Base-by-base conservation (phyloP, 1,284 basidiomycete genomes). In the Moesziomyces parantarcticus region DNA sequence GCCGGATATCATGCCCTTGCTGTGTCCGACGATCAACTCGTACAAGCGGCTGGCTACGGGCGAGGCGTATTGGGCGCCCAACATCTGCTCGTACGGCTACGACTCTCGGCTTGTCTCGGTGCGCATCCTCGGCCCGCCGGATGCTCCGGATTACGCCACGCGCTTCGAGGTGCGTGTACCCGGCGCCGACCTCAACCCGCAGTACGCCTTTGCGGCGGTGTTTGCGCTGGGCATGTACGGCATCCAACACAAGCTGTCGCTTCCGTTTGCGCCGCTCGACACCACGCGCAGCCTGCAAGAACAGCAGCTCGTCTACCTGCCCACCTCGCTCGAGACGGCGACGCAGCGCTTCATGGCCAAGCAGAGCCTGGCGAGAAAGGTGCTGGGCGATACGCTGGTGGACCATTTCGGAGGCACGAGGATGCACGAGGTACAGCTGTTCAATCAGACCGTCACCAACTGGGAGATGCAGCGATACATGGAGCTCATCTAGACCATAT, bases 21-120 rank as follows among this genome's bases (percentile, higher is more conserved):
- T 97, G 59, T 94, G 95, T 36, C 94, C 94, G 1, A 97, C 92
- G 0, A 91, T 97, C 84, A 96, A 96, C 81, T 93, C 93, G n/a
- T 99, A 98, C 87, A 99, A 98, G 84, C 92, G 95, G 21, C 89
- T 99, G 14, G 90, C 93, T 18, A 94, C 92, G n/a, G 94, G 94
- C 20, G 93, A 94, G 83, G 84, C 92, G 1, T 95, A 92, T 87
- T 97, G 93, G 93, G 94, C 94, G 2, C 94, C 94, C 3, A 96
- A 94, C 81, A 90, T 93, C 9, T 83, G 86, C 14, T 94, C 92
- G 3, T 97, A 94, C 83, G 95, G 94, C 3, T 97, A 96, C 84
- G 96, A 98, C 85, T 94, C 92, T 22, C 91, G 95, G 32, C 90
- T 91, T 0, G 94, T 93, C 2, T 94, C 92, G 11, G 89, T 98